Evolutionary conservation across 2,329 filamentous ascomycete species (phyloP).

Genomic region (Alternaria burnsii): DNA sequence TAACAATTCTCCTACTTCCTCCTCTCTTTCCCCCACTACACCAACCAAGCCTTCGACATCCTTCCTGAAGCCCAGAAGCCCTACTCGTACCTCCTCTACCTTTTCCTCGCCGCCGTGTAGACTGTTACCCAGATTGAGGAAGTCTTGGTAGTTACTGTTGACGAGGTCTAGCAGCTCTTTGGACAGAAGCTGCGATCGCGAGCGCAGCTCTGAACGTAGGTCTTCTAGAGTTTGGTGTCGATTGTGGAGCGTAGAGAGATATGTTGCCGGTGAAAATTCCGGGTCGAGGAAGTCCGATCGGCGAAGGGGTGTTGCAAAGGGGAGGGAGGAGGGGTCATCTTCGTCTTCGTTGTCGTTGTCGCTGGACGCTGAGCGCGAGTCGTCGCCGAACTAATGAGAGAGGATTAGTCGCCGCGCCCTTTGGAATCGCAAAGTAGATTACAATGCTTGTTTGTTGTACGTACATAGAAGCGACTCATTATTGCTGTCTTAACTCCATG

Average conservation of each 20-base stretch:
- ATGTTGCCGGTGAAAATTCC: slow-evolving; percentile 79
- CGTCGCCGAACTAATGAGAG: slow-evolving; percentile 17
- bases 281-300: slow-evolving; percentile 80
- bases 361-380: slow-evolving; percentile 18
- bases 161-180: slow-evolving; percentile 92
- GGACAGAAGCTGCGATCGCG: slow-evolving; percentile 79
- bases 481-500: slow-evolving; percentile 24
- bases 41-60: slow-evolving; percentile 79
- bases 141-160: slow-evolving; percentile 93
- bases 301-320: slow-evolving; percentile 86
- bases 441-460: slow-evolving; percentile 7
- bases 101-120: slow-evolving; percentile 88
- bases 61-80: slow-evolving; percentile 82
- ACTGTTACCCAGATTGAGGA: slow-evolving; percentile 81
- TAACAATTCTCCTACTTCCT: slow-evolving; percentile 69
- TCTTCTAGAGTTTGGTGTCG: slow-evolving; percentile 97
- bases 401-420: background rate
- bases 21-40: slow-evolving; percentile 69
- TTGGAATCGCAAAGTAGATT: background rate
- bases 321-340: slow-evolving; percentile 70
- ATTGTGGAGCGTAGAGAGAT: slow-evolving; percentile 82
- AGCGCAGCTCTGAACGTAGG: slow-evolving; percentile 82
- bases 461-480: slow-evolving; percentile 62
- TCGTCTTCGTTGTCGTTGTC: slow-evolving; percentile 54
- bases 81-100: slow-evolving; percentile 88